These are phyloP conservation scores for Phytophthora citrophthora DNA, from an alignment of 352 stramenopile genomes.

Conservation along the genomic window DNA sequence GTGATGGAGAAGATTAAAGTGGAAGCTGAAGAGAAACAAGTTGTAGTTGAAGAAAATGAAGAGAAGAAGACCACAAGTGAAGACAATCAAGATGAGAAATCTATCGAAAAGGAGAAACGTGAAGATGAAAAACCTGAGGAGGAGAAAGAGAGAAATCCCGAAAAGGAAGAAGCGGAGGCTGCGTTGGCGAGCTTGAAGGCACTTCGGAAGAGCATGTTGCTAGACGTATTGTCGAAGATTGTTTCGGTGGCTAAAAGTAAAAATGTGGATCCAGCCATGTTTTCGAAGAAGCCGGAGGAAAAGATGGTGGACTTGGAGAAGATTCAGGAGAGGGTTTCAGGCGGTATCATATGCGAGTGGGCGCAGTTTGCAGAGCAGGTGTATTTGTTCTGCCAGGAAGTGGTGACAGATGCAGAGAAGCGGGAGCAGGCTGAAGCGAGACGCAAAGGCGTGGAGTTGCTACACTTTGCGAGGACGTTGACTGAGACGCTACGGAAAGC, in stretches of 20 bases:
- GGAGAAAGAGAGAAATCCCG: conserved; percentile 18
- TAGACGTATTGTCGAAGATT: conserved; percentile 85
- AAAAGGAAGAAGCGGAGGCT: conserved; percentile 43
- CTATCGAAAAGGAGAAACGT: neutral
- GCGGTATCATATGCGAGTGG: conserved; percentile 62
- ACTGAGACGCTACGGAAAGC: conserved; percentile 77
- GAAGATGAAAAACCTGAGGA: conserved; percentile 9
- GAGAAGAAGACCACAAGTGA: conserved; percentile 1
- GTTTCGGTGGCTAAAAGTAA: conserved; percentile 80
- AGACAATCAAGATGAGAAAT: conserved; percentile 9
- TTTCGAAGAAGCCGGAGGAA: conserved; percentile 32
- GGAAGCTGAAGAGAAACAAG: conserved; percentile 2
- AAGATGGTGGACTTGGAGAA: conserved; percentile 58
- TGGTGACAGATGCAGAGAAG: conserved; percentile 66
- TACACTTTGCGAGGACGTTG: conserved; percentile 76
- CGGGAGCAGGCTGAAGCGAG: conserved; percentile 59
- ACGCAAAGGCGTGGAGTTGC: conserved; percentile 76
- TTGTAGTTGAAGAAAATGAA: conserved; percentile 7
- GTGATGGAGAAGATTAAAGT: conserved; percentile 9
- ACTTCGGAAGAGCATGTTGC: conserved; percentile 73
- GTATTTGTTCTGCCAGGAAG: conserved; percentile 76
- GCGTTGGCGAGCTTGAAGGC: conserved; percentile 54
- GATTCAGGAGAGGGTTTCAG: conserved; percentile 49
- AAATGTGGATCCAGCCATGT: conserved; percentile 64
- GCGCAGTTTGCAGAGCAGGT: conserved; percentile 73